Evolutionary conservation across 2,329 filamentous ascomycete genomes (phyloP).

Genomic region (Arthroderma sp.): DNA sequence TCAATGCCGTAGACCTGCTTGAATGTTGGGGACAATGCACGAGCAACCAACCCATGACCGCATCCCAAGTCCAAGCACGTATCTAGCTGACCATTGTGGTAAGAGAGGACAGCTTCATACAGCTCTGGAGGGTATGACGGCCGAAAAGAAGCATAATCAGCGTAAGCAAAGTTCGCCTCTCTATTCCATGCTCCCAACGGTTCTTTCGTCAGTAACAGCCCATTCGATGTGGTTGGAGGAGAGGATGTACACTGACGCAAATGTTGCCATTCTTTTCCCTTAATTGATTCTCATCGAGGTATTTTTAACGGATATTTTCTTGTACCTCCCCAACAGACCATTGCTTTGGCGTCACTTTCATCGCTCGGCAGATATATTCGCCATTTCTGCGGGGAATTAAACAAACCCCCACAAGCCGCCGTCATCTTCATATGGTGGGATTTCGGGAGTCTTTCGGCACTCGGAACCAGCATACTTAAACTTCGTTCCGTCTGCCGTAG

Average conservation of each 20-base stretch:
- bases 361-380: no score
- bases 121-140: slow-evolving; percentile 45
- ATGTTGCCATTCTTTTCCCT: slow-evolving; percentile 4
- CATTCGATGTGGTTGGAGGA: no score
- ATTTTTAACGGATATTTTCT: no score
- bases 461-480: no score
- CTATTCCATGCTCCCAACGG: background rate
- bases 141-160: slow-evolving; percentile 47
- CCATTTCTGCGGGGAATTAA: no score
- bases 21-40: slow-evolving; percentile 43
- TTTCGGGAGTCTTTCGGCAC: no score
- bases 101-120: slow-evolving; percentile 41
- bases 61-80: slow-evolving; percentile 48
- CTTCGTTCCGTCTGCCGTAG: no score
- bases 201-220: background rate
- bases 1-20: slow-evolving; percentile 33
- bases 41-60: slow-evolving; percentile 47
- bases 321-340: no score
- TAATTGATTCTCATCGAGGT: background rate
- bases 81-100: slow-evolving; percentile 34
- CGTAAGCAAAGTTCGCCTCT: slow-evolving; percentile 31
- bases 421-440: no score
- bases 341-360: no score
- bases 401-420: no score
- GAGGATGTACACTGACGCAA: slow-evolving; percentile 3